Evolutionary conservation across 2,329 filamentous ascomycete genomes (phyloP).

Genomic region (Teratosphaeria viscida): DNA sequence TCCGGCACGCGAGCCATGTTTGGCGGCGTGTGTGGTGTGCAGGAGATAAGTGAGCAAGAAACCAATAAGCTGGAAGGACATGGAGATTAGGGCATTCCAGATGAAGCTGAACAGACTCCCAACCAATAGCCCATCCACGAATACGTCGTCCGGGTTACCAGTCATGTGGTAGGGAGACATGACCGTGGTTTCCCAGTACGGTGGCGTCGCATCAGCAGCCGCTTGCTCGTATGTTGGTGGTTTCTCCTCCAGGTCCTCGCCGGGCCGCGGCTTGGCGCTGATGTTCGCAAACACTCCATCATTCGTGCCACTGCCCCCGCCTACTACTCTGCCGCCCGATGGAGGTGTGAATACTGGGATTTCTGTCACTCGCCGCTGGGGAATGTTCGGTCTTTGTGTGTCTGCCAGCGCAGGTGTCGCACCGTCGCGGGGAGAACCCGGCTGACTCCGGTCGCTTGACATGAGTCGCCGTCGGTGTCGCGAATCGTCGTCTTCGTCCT

Average conservation of each 20-base stretch:
- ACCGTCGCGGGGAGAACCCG: background rate
- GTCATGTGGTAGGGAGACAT: slow-evolving; percentile 82
- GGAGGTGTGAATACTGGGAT: slow-evolving; percentile 41
- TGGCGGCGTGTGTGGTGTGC: slow-evolving; percentile 94
- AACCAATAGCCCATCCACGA: slow-evolving; percentile 89
- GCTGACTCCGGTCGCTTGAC: slow-evolving; percentile 45
- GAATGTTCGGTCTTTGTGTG: slow-evolving; percentile 3
- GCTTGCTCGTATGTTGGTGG: slow-evolving; percentile 99
- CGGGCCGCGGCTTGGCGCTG: slow-evolving; percentile 75
- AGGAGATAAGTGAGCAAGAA: slow-evolving; percentile 97
- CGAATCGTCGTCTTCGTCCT: slow-evolving; percentile 57
- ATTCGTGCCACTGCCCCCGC: slow-evolving; percentile 60
- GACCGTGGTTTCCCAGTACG: slow-evolving; percentile 99
- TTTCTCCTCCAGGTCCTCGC: slow-evolving; percentile 75
- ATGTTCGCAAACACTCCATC: slow-evolving; percentile 97
- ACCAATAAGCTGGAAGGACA: slow-evolving; percentile 92
- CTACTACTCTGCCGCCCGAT: slow-evolving; percentile 47
- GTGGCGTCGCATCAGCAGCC: slow-evolving; percentile 86
- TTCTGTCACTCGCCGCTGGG: slow-evolving; percentile 30
- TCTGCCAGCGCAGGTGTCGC: background rate
- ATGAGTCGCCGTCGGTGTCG: slow-evolving; percentile 84
- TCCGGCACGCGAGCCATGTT: slow-evolving; percentile 90
- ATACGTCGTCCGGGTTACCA: slow-evolving; percentile 85
- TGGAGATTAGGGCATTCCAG: slow-evolving; percentile 93
- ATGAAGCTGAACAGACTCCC: slow-evolving; percentile 78